Base-by-base conservation (phyloP, 192 early-diverging fungal genomes). In the Entomortierella beljakovae region DNA sequence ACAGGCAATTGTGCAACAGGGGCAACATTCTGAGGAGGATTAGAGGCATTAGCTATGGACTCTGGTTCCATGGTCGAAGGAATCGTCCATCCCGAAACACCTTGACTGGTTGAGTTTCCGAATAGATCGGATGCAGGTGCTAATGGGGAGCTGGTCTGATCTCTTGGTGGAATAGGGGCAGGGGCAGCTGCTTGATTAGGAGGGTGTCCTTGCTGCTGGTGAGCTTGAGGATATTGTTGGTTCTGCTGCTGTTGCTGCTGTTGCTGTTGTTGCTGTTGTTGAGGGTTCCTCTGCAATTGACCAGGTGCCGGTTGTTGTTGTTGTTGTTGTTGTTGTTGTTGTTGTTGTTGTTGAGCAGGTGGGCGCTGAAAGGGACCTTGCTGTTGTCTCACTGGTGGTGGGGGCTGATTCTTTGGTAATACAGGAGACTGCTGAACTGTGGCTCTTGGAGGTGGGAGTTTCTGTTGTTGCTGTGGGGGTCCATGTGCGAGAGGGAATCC, bases 111-210 rank as follows among this genome's bases (percentile, higher is more conserved):
- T 15, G 73, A 56, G 34, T 64, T 72, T 57, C 73, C 73, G 57
- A 77, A 77, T 46, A 77, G 61, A 77, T 77, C 73, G 32, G 70
- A 57, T 4, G 70, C 62, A 40, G 54, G 38, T 35, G 43, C 70
- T 34, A 73, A 73, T 8, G 70, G 46, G 0, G 70, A 73, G 37
- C 31, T 59, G 31, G 54, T 64, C 61, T 64, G 70, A 16, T 64
- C 70, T n/a, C 54, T 33, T 2, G 48, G 42, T 23, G 43, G 42
- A n/a, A 50, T 8, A 8, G 57, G 25, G 33, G 50, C 52, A 34
- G 61, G 50, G 11, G 57, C 57, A 43, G 66, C 38, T 29, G 28
- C 67, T 50, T 69, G 67, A 35, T 46, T 50, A 38, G 48, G 18
- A 3, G 57, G 26, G 28, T 53, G 29, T 3, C 34, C 67, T 26